Conservation (phyloP, 192 early-diverging fungal genomes). For the Backusella macrospora region DNA sequence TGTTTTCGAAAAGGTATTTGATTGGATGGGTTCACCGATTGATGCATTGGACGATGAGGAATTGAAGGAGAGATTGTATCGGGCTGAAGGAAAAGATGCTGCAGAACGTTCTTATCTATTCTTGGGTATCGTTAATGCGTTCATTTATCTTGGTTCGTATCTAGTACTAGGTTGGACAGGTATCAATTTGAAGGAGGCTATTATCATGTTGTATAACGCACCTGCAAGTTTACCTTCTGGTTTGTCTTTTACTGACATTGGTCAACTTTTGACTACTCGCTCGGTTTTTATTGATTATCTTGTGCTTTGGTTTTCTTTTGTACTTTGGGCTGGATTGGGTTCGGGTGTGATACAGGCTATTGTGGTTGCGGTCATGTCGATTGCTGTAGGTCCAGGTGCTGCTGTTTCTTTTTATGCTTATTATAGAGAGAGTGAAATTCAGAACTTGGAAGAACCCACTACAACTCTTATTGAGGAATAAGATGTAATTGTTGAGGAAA, state of each 20-base stretch:
- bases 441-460: background rate
- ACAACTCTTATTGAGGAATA: background rate
- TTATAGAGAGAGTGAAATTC: conserved; percentile 23
- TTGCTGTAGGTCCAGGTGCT: conserved; percentile 24
- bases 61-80: background rate
- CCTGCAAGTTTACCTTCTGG: conserved; percentile 5
- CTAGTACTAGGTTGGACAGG: background rate
- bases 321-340: conserved; percentile 18
- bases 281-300: conserved; percentile 15
- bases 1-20: background rate
- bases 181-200: conserved; percentile 11
- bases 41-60: background rate
- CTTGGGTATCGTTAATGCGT: conserved; percentile 17
- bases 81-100: conserved; percentile 18
- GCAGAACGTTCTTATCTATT: conserved; percentile 23
- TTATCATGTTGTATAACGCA: conserved; percentile 7
- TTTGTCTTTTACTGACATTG: background rate
- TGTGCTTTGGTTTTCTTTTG: background rate
- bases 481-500: background rate
- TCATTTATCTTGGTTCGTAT: conserved; percentile 21
- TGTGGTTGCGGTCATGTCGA: background rate
- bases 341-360: background rate
- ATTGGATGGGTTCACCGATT: background rate
- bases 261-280: conserved; percentile 15
- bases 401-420: conserved; percentile 19